phyloP scores from a whole-genome alignment of 1,139 yeast genomes.

The Nakaseomyces bracarensis region DNA sequence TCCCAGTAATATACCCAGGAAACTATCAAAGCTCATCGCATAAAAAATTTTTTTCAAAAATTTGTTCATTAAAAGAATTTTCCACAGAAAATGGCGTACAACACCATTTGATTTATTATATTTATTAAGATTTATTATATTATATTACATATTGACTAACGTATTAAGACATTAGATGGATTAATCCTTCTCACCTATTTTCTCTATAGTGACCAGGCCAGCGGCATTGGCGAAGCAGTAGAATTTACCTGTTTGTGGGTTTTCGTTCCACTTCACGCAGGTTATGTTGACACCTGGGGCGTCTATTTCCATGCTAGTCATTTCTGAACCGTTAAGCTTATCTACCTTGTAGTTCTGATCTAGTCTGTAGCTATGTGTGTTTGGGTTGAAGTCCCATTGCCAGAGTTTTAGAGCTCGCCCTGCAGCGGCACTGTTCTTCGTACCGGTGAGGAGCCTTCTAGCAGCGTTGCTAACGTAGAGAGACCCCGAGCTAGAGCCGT shows the following conservation, averaged over 20 bases:
- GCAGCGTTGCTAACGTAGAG: slow-evolving; percentile 37
- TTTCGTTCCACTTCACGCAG: slow-evolving; percentile 57
- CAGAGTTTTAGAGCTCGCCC: slow-evolving; percentile 32
- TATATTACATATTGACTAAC: not conserved
- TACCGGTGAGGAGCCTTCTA: slow-evolving; percentile 37
- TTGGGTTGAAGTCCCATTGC: slow-evolving; percentile 36
- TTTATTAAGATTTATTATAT: too few relatives aligned
- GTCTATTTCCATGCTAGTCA: slow-evolving; percentile 34
- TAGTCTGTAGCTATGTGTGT: slow-evolving; percentile 34
- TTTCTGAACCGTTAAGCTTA: slow-evolving; percentile 25
- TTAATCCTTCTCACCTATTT: slow-evolving; percentile 28
- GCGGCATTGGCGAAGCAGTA: slow-evolving; percentile 59
- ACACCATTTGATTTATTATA: too few relatives aligned
- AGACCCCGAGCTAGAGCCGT: slow-evolving; percentile 59
- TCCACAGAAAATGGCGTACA: not conserved
- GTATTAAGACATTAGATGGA: too few relatives aligned
- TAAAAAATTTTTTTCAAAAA: not conserved
- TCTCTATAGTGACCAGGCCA: slow-evolving; percentile 62
- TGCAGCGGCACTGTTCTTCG: slow-evolving; percentile 32
- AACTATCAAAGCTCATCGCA: not conserved
- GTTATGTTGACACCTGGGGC: slow-evolving; percentile 51
- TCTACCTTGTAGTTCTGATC: slow-evolving; percentile 30
- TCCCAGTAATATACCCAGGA: too few relatives aligned
- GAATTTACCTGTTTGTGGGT: slow-evolving; percentile 41
- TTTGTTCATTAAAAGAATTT: not conserved